Evolutionary conservation across 495 filamentous ascomycete species (phyloP).

Genomic region (Cryomyces antarcticus): DNA sequence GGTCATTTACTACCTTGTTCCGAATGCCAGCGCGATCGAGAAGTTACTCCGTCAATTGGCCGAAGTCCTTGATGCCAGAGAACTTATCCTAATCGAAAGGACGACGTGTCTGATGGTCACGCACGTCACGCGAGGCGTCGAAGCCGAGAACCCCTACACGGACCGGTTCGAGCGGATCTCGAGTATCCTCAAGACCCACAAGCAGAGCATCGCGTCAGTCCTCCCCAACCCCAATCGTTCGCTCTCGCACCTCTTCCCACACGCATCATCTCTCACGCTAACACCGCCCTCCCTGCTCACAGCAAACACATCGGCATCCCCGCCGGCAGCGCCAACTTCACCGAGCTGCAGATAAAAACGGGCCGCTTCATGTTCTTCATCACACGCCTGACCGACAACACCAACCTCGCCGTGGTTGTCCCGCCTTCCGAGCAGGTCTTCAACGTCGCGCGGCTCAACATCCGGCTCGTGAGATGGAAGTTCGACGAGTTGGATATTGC

Average conservation of each 20-base stretch:
- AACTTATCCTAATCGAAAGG: slow-evolving; percentile 87
- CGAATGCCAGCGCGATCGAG: slow-evolving; percentile 80
- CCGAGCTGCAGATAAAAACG: slow-evolving; percentile 46
- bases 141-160: slow-evolving; percentile 61
- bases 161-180: slow-evolving; percentile 88
- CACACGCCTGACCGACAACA: slow-evolving; percentile 84
- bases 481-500: slow-evolving; percentile 35
- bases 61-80: slow-evolving; percentile 69
- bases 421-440: slow-evolving; percentile 74
- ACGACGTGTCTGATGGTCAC: slow-evolving; percentile 90
- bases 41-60: slow-evolving; percentile 58
- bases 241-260: slow-evolving; percentile 4
- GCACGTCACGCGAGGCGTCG: slow-evolving; percentile 51
- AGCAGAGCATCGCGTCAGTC: slow-evolving; percentile 46
- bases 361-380: slow-evolving; percentile 78
- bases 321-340: slow-evolving; percentile 30
- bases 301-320: slow-evolving; percentile 20
- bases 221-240: slow-evolving; percentile 2
- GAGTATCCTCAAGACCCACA: slow-evolving; percentile 95
- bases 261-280: slow-evolving; percentile 24
- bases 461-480: slow-evolving; percentile 59
- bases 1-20: slow-evolving; percentile 90
- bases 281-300: background rate
- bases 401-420: slow-evolving; percentile 78
- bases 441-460: slow-evolving; percentile 76